Evolutionary conservation across 495 filamentous ascomycete species (phyloP), one percentile per base, ranked within the genome.

Genomic region (Thozetella sp.): DNA sequence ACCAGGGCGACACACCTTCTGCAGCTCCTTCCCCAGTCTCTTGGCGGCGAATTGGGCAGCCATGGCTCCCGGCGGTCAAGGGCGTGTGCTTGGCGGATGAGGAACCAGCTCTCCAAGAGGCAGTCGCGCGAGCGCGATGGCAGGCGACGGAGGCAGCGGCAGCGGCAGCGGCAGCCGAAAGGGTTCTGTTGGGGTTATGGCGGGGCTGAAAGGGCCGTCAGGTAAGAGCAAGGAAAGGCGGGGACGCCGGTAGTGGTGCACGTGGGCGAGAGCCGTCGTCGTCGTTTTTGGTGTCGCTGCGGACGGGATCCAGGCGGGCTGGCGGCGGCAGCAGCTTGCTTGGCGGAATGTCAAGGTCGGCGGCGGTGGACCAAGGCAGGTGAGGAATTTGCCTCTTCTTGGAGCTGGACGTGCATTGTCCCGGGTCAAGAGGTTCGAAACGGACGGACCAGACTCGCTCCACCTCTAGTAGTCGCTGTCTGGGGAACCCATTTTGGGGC

Each of bases 1-100:
- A n/a, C 25, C 24, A 2, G 52, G 17, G 25, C 23, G 9, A 40
- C 37, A 58, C 25, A 80, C 82, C 77, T 85, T 85, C 3, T 66
- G 55, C 13, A 85, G 67, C 71, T 85, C 82, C 62, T 85, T 85
- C 17, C 64, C 66, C 48, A 85, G 57, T 24, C 82, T 65, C 64
- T 83, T 84, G 1, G 77, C 70, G 25, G 80, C 80, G 57, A 82
- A 70, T 55, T 67, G 70, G 9, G 63, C 68, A 25, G 76, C 51
- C 80, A 81, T 81, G 9, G 57, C 67, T 4, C 3, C 62, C n/a
- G 22, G 20, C 26, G 13, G 27, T 23, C n/a, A 25, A 30, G n/a
- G n/a, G n/a, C n/a, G n/a, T n/a, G n/a, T n/a, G 9, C 13, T 27
- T 22, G 1, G 25, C 10, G n/a, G 3, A 22, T 22, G 24, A 30